These are phyloP conservation scores for Cerrena zonata DNA, from an alignment of 1,284 basidiomycete genomes.

Conservation along the genomic window DNA sequence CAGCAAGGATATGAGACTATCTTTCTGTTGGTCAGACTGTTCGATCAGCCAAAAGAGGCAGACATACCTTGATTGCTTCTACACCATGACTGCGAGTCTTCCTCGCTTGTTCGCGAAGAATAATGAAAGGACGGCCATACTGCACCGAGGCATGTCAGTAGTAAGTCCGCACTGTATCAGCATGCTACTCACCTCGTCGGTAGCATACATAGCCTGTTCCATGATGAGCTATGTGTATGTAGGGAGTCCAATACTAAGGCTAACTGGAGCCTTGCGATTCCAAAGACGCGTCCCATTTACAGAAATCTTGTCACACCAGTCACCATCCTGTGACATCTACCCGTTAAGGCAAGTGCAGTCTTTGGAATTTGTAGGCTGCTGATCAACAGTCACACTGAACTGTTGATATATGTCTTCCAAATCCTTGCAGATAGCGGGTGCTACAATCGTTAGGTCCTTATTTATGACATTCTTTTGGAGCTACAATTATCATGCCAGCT, in stretches of 20 bases:
- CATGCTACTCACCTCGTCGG: slow-evolving; percentile 68
- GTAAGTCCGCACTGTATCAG: background rate
- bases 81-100: slow-evolving; percentile 93
- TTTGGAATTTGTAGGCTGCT: too few species aligned
- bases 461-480: too few species aligned
- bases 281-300: slow-evolving; percentile 3
- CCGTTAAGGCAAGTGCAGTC: background rate
- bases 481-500: too few species aligned
- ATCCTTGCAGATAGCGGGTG: too few species aligned
- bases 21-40: background rate
- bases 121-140: slow-evolving; percentile 97
- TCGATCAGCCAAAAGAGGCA: background rate
- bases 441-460: too few species aligned
- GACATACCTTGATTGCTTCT: slow-evolving; percentile 88
- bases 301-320: background rate
- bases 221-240: slow-evolving; percentile 25
- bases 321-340: background rate
- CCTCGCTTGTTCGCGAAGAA: slow-evolving; percentile 89
- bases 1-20: slow-evolving; percentile 91
- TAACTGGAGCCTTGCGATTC: slow-evolving; percentile 1
- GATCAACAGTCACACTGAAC: too few species aligned
- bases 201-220: slow-evolving; percentile 76
- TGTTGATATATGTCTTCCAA: too few species aligned
- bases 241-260: slow-evolving; percentile 6
- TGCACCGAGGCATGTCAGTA: slow-evolving; percentile 27